Evolutionary conservation across 2,329 filamentous ascomycete genomes (phyloP), one percentile per base, ranked within the genome.

Genomic region (Rhinocladiella similis): DNA sequence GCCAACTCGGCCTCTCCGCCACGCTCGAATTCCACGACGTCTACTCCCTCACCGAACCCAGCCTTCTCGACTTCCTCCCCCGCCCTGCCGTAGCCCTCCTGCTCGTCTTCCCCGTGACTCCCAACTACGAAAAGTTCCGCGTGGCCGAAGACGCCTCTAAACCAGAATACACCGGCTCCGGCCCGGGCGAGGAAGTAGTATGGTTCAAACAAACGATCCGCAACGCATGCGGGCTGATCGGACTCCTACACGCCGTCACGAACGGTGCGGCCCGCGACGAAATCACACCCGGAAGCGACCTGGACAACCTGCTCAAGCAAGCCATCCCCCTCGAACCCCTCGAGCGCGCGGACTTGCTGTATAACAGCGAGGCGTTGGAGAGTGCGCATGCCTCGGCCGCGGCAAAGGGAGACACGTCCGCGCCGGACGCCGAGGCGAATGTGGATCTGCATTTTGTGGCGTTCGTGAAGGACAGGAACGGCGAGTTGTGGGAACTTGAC

Each of bases 171-270:
- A 70, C 72, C 0, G 88, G 87, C 42, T 80, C 78, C 16, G 91
- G 91, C 1, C 74, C 81, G 0, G 69, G 67, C 0, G 90, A 97
- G 69, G 87, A 90, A 4, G 90, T 97, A 0, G 68, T 96, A 6
- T 99, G 93, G 94, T 97, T 92, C 80, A 89, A 85, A 65, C 93
- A 97, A 77, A 97, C 92, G 0, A 97, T 97, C 66, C 83, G 89
- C 59, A 96, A 97, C 70, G 91, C 93, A 0, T 97, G 93, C 72
- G 93, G 93, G 0, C 76, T 96, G 43, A 96, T 97, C 77, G 94
- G 89, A 0, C 74, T 97, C 25, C 72, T 97, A 45, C 94, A 97
- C 70, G 89, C 87, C 16, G 83, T 90, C 0, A 81, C 81, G 45
- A 99, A 97, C 72, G 91, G 91, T 0, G 80, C 81, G 1, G 87